Base-by-base conservation (phyloP, 352 stramenopile genomes). In the Peronospora destructor region DNA sequence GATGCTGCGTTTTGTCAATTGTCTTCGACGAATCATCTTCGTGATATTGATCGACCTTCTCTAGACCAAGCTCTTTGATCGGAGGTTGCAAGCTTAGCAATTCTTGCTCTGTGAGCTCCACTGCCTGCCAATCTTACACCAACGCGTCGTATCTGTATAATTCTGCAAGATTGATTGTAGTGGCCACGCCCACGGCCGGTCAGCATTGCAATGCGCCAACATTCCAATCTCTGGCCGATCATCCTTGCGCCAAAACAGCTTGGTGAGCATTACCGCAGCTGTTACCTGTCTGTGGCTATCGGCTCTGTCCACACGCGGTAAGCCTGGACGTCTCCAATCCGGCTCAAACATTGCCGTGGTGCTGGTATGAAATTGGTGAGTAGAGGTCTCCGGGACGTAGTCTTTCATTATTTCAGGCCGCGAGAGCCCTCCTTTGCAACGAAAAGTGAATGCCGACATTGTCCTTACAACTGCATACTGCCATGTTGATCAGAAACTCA, bases 281-380 rank as follows among this genome's bases (percentile, higher is more conserved):
- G 64, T 19, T 69, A 52, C 82, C 66, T 33, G 51, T 58, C 43
- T 85, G 67, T 32, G 74, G 66, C 32, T 76, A 64, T 12, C 16
- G 45, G 43, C 12, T 71, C 69, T 34, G 64, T 82, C 69, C 67
- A 83, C 23, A 85, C 66, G 51, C 83, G 74, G 45, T 66, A 83
- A 35, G 8, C 16, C 23, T 21, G 19, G 23, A 52, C 23, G 19
- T 74, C 56, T 66, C 59, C 3, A 35, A 64, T 37, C 14, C 34
- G 67, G 23, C 63, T 3, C 71, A 84, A 30, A 87, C 70, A 38
- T 85, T 82, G 21, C 73, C 76, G 52, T 87, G 76, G 59, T 87
- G 73, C 59, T 85, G 71, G 63, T 87, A 87, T 43, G 59, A 64
- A 32, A 86, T 66, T 17, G 71, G 76, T 73, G 71, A 87, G 38